Evolutionary conservation across 441 rosid species (phyloP), one percentile per base, ranked within the genome.

Genomic region (Rhodomyrtus psidioides): DNA sequence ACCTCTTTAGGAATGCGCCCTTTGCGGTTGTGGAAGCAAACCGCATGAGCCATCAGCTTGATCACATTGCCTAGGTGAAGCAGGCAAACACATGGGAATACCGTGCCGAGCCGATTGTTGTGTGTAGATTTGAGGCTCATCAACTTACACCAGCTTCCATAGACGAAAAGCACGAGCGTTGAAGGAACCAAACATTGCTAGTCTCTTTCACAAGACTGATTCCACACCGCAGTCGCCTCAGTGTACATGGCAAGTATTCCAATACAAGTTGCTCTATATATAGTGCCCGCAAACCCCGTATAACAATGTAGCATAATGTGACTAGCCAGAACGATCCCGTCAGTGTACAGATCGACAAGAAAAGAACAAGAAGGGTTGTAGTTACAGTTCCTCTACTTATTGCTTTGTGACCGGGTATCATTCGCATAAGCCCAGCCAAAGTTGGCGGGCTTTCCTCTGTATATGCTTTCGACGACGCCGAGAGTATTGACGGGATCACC

Each of bases 171-270:
- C 76, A 91, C 84, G 1, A 92, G 84, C 91, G 89, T 91, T 86
- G 91, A 81, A 56, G 53, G 26, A 12, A 82, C 53, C 24, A 92
- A 92, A 21, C 53, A 87, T 44, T 57, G 56, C 81, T 90, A 90
- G 5, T 88, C 86, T 14, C 90, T 91, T 88, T 83, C 84, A 94
- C 90, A 85, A 93, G 7, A 84, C 93, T 84, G 88, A 89, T 83
- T 93, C 94, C 93, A 93, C 51, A 84, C 86, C 5, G 90, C 91
- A 58, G 90, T 88, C 89, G 92, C 86, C 74, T 90, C 91, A 30
- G 87, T 84, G 83, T 88, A 90, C 87, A 89, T 91, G 6, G 58
- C 55, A 17, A 88, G 21, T 51, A 92, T 83, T 51, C 88, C 85
- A 53, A 89, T 9, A 51, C 75, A 83, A 84, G 82, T 87, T 13